These are phyloP conservation scores for Hanseniaspora hatyaiensis DNA, from an alignment of 805 yeast species.

Conservation along the genomic window DNA sequence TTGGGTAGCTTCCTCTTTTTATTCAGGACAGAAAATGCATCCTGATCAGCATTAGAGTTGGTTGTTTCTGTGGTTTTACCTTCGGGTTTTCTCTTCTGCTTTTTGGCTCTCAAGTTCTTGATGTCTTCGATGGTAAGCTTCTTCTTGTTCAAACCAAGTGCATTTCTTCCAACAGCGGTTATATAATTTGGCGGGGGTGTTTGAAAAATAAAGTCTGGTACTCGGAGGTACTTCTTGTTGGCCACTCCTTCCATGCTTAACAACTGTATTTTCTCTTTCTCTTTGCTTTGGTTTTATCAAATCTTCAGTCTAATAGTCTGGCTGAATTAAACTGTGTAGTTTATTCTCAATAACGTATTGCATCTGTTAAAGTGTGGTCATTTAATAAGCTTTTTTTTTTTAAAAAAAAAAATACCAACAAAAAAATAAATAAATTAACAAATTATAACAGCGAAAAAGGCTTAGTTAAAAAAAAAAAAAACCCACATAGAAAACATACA, in stretches of 20 bases:
- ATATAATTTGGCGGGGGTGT: constrained; percentile 82
- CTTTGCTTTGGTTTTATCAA: neutral
- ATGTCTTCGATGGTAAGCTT: constrained; percentile 50
- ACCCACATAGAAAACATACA: neutral
- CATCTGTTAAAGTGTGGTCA: neutral
- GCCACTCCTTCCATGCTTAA: neutral
- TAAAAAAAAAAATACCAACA: neutral
- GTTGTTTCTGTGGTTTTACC: constrained; percentile 23
- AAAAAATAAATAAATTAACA: neutral
- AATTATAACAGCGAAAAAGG: no score
- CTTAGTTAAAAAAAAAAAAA: neutral
- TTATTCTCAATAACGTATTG: neutral
- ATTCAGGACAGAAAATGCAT: no score
- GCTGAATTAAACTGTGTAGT: neutral
- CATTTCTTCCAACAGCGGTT: constrained; percentile 92
- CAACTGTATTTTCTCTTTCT: neutral
- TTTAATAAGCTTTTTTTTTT: no score
- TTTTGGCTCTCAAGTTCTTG: constrained; percentile 30
- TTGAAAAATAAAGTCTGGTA: constrained; percentile 62
- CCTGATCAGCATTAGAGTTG: no score
- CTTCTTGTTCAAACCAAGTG: constrained; percentile 80
- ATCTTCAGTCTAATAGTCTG: neutral
- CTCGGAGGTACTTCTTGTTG: constrained; percentile 28
- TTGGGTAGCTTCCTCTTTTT: constrained; percentile 24
- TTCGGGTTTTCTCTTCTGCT: constrained; percentile 22